A percentile compares a stretch with the other conserved stretches of the same genome.
These are phyloP conservation scores for Phytophthora multivora DNA, from an alignment of 352 stramenopile species.

Conservation along the genomic window DNA sequence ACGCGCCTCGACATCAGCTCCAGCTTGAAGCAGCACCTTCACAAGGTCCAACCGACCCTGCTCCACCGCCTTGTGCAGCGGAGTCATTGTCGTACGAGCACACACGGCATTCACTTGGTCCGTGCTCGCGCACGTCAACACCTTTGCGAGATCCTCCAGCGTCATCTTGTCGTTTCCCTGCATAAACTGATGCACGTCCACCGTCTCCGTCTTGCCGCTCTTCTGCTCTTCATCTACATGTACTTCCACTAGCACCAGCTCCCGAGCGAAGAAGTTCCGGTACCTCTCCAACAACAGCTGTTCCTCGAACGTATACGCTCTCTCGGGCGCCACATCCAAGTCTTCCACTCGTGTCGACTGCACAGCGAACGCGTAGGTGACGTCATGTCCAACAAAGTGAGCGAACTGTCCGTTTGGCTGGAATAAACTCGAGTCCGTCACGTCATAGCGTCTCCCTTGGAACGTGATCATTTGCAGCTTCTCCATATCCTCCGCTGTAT, in stretches of 20 bases:
- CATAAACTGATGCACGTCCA: conserved; percentile 53
- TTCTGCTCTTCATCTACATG: conserved; percentile 14
- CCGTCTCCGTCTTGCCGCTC: background rate
- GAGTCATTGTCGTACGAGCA: conserved; percentile 60
- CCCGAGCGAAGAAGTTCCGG: conserved; percentile 43
- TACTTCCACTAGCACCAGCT: conserved; percentile 41
- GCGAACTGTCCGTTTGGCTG: conserved; percentile 40
- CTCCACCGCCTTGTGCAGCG: conserved; percentile 72
- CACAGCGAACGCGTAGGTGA: conserved; percentile 57
- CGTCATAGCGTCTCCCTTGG: conserved; percentile 61
- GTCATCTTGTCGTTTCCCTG: conserved; percentile 34
- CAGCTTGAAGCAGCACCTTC: conserved; percentile 41
- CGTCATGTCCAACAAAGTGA: conserved; percentile 65
- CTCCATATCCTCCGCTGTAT: conserved; percentile 22
- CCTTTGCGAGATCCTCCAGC: conserved; percentile 16
- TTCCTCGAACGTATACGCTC: conserved; percentile 61
- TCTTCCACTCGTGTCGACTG: conserved; percentile 47
- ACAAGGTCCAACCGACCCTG: conserved; percentile 61
- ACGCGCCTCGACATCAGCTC: conserved; percentile 42
- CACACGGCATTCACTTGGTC: conserved; percentile 48
- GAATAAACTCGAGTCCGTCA: conserved; percentile 56
- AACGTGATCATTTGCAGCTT: conserved; percentile 49
- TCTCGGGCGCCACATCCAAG: conserved; percentile 37
- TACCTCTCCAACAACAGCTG: conserved; percentile 66
- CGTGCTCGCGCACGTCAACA: conserved; percentile 16